A percentile compares a stretch with the other conserved stretches of the same genome.
phyloP scores from a whole-genome alignment of 2,329 filamentous ascomycete species.

The Aspergillus sergii region DNA sequence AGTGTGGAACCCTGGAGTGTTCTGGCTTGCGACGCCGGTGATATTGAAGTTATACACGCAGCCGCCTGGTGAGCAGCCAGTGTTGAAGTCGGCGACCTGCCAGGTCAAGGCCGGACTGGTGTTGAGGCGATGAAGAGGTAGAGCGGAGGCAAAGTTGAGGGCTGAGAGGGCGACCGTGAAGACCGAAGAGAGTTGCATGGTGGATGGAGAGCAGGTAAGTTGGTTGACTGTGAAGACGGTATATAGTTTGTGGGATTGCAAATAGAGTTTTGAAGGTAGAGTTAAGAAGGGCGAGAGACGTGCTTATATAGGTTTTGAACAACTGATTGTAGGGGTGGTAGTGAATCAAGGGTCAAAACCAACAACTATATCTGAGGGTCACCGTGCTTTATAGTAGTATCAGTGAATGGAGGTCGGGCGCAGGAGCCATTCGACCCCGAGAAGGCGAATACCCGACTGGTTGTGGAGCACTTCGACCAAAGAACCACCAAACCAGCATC shows the following conservation, averaged over 20 bases:
- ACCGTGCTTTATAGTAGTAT: not conserved
- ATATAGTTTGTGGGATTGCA: not conserved
- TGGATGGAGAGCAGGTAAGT: constrained; percentile 2
- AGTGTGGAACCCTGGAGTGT: constrained; percentile 39
- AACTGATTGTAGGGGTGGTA: not conserved
- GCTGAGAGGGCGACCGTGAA: constrained; percentile 28
- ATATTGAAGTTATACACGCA: constrained; percentile 39
- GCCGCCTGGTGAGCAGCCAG: constrained; percentile 36
- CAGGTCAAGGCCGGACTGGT: constrained; percentile 28
- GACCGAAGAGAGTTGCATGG: constrained; percentile 33
- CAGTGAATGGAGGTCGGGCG: not conserved
- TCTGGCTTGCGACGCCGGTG: constrained; percentile 23
- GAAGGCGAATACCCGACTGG: not conserved
- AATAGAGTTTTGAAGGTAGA: not conserved
- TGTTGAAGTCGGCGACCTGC: constrained; percentile 34
- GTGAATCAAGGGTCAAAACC: not conserved
- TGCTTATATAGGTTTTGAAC: not conserved
- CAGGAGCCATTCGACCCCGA: not conserved
- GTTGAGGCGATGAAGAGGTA: constrained; percentile 15
- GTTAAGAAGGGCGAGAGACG: not conserved
- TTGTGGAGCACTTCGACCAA: not conserved
- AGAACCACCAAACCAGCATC: constrained; percentile 1
- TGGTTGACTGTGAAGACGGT: no score
- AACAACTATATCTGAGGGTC: not conserved
- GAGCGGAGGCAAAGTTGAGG: constrained; percentile 24